Evolutionary conservation across 768 basidiomycete species (phyloP), one percentile per base, ranked within the genome.

Genomic region (Coprinellus micaceus): DNA sequence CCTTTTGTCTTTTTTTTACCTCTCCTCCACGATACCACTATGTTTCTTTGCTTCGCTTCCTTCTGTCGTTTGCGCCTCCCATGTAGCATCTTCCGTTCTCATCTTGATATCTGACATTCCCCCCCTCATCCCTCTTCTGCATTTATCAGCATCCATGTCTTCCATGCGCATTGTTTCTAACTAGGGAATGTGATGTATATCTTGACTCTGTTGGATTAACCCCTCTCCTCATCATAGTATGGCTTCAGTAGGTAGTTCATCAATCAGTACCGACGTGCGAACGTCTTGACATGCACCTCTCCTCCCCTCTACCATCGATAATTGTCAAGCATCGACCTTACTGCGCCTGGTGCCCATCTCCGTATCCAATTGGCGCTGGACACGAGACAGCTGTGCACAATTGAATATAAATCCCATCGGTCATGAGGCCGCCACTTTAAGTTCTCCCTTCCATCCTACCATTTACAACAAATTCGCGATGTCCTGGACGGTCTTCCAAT

Each of bases 21-120:
- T n/a, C n/a, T 83, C 76, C 77, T 85, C 80, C 78, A 80, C 86
- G 88, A 90, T 89, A 90, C 88, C 88, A 86, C 76, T 75, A 74
- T 74, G 73, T 67, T 68, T 65, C 59, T 59, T 61, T 62, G 62
- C 57, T 58, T 59, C 59, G 58, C 58, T 46, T 64, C 61, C 61
- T 63, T 64, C 60, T 40, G 61, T 61, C 56, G 9, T 63, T 58
- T 63, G 61, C 50, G 45, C 56, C 61, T 44, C 51, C 52, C 54
- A 61, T 61, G 61, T 57, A 57, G 48, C 55, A 55, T 60, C 66
- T 61, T 55, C 37, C 61, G 63, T 55, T 62, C 58, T 44, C 49
- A 51, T 61, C 64, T 65, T 61, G 59, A 59, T 65, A 59, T 64
- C 57, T 62, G 60, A 56, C 60, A 58, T 59, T 60, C 54, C 63